Evolutionary conservation across 202 grass and related monocot species (phyloP).

Genomic region (Hordeum pubiflorum): DNA sequence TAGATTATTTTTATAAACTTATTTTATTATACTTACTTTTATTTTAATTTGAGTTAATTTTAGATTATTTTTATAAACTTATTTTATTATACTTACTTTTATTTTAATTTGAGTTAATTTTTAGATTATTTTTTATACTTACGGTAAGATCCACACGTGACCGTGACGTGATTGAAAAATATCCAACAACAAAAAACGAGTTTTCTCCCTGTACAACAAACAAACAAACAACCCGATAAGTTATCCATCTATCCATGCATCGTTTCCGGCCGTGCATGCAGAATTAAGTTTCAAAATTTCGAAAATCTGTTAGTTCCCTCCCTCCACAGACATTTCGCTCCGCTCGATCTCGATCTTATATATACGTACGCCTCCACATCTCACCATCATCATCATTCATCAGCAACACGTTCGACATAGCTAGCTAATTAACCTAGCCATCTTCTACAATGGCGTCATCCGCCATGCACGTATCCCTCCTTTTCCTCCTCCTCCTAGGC

Average conservation of each 20-base stretch:
- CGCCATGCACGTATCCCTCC: neutral
- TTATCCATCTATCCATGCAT: conserved; percentile 9
- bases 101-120: too few relatives aligned
- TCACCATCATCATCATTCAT: neutral
- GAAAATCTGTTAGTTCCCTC: neutral
- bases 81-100: too few relatives aligned
- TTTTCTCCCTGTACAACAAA: neutral
- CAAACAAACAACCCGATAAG: neutral
- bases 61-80: too few relatives aligned
- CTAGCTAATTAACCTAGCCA: neutral
- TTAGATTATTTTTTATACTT: too few relatives aligned
- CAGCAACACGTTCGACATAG: neutral
- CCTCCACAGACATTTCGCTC: neutral
- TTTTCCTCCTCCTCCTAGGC: neutral
- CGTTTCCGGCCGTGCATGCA: neutral
- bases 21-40: too few relatives aligned
- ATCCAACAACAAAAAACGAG: neutral
- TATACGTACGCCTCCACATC: neutral
- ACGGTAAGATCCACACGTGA: neutral
- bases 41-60: too few relatives aligned
- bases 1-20: too few relatives aligned
- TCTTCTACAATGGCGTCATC: neutral
- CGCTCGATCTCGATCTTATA: neutral
- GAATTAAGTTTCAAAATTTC: neutral
- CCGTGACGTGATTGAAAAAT: neutral